A percentile compares a stretch with the other conserved stretches of the same genome.
phyloP scores from a whole-genome alignment of 352 stramenopile species.

The Phytopythium oedochilum region DNA sequence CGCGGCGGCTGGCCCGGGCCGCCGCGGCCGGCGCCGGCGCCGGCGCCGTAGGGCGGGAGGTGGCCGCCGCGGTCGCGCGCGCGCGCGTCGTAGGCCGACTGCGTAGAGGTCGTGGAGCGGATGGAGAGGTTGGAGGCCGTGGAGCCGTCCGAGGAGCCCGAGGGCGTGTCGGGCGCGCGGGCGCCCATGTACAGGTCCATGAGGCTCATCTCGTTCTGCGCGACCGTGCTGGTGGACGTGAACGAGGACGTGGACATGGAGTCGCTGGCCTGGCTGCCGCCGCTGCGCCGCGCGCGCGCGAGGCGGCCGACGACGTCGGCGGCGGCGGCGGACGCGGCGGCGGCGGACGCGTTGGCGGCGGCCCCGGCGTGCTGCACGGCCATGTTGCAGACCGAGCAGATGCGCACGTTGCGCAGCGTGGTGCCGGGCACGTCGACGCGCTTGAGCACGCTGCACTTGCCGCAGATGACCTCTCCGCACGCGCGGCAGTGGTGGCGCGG shows the following conservation, averaged over 20 bases:
- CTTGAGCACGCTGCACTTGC: slow-evolving; percentile 83
- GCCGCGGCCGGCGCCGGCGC: slow-evolving; percentile 13
- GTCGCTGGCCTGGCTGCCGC: slow-evolving; percentile 22
- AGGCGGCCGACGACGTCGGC: slow-evolving; percentile 7
- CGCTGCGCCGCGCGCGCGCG: too few relatives aligned
- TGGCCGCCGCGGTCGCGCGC: slow-evolving; percentile 7
- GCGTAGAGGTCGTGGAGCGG: slow-evolving; percentile 62
- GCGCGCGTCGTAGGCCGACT: slow-evolving; percentile 45
- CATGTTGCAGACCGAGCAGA: slow-evolving; percentile 85
- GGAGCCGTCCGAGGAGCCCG: slow-evolving; percentile 71
- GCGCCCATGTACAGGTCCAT: slow-evolving; percentile 76
- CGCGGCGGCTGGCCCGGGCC: slow-evolving; percentile 18
- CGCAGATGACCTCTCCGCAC: slow-evolving; percentile 86
- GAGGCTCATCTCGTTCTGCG: slow-evolving; percentile 84
- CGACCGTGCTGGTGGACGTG: slow-evolving; percentile 74
- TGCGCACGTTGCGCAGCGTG: slow-evolving; percentile 77
- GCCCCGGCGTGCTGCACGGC: slow-evolving; percentile 56
- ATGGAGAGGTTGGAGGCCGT: slow-evolving; percentile 78
- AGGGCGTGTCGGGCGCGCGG: slow-evolving; percentile 55
- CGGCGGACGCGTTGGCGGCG: not conserved
- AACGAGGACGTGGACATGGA: slow-evolving; percentile 67
- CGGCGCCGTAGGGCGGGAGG: slow-evolving; percentile 6
- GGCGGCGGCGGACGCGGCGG: not conserved
- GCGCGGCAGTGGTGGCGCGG: slow-evolving; percentile 83
- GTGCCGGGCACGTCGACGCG: slow-evolving; percentile 77